A percentile compares a stretch with the other conserved stretches of the same genome.
These are phyloP conservation scores for Evernia prunastri DNA, from an alignment of 495 filamentous ascomycete genomes.

Conservation along the genomic window DNA sequence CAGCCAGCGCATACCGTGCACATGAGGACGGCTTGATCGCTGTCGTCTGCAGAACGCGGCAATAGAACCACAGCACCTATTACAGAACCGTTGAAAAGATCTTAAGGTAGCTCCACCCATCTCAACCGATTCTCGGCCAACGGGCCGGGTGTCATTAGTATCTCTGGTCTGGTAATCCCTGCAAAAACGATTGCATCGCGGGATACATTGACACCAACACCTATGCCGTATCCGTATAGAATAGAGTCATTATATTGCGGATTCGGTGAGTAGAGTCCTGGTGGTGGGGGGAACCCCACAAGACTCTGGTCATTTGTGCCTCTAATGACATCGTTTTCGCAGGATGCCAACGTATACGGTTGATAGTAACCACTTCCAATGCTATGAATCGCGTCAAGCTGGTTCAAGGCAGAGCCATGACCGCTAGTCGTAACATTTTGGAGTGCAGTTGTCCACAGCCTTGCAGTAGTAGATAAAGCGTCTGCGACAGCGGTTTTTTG, in stretches of 20 bases:
- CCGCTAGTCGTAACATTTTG: not conserved
- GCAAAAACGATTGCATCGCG: too few species aligned
- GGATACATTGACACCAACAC: too few species aligned
- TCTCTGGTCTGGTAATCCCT: not conserved
- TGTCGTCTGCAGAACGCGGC: not conserved
- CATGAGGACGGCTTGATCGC: not conserved
- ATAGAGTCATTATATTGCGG: not conserved
- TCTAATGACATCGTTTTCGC: not conserved
- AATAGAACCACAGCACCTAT: conserved; percentile 12
- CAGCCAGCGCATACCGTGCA: conserved; percentile 14
- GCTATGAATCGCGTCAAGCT: not conserved
- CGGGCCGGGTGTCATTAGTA: not conserved
- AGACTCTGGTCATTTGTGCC: not conserved
- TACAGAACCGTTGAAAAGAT: conserved; percentile 3
- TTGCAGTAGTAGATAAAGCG: conserved; percentile 1
- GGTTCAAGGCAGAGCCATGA: conserved; percentile 2
- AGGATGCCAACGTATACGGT: not conserved
- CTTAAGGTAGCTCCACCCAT: conserved; percentile 17
- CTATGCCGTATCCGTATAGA: too few species aligned
- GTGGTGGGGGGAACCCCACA: too few species aligned
- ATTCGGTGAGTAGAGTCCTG: too few species aligned
- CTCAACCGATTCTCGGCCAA: not conserved
- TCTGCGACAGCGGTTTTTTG: conserved; percentile 20
- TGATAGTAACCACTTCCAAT: conserved; percentile 8
- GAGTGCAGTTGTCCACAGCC: conserved; percentile 1